Evolutionary conservation across 225 moss, liverwort and hornwort species (phyloP).

Genomic region (Ulota crispa): DNA sequence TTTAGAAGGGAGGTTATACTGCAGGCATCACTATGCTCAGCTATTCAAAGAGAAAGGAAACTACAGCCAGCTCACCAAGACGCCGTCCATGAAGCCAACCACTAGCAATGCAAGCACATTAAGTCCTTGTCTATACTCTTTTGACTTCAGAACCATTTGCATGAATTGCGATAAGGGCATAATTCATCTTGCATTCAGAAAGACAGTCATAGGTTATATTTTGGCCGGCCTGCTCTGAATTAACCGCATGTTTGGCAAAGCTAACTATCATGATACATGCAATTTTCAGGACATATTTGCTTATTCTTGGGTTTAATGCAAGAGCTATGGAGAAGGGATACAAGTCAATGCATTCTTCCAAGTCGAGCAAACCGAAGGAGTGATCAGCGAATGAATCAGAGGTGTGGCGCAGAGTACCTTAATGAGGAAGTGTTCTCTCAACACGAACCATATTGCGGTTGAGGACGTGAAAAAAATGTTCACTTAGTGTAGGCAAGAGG

Average conservation of each 20-base stretch:
- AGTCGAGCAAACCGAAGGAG: neutral
- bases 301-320: conserved; percentile 45
- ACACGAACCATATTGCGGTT: neutral
- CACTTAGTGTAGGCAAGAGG: neutral
- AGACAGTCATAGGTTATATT: neutral
- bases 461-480: neutral
- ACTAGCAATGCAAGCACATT: conserved; percentile 45
- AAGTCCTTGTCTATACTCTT: conserved; percentile 1
- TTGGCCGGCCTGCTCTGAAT: neutral
- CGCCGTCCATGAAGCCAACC: conserved; percentile 67
- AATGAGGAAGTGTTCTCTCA: neutral
- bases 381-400: neutral
- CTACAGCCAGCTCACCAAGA: conserved; percentile 83
- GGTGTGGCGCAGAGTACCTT: neutral
- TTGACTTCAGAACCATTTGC: neutral
- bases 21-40: conserved; percentile 90
- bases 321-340: conserved; percentile 15
- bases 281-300: conserved; percentile 44
- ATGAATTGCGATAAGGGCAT: neutral
- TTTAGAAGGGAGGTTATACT: conserved; percentile 86
- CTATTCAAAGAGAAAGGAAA: conserved; percentile 97
- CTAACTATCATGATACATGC: neutral
- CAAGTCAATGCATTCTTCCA: neutral
- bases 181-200: neutral
- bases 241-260: neutral